phyloP scores from a whole-genome alignment of 2,329 filamentous ascomycete species.

The Penicillium sclerotigenum region DNA sequence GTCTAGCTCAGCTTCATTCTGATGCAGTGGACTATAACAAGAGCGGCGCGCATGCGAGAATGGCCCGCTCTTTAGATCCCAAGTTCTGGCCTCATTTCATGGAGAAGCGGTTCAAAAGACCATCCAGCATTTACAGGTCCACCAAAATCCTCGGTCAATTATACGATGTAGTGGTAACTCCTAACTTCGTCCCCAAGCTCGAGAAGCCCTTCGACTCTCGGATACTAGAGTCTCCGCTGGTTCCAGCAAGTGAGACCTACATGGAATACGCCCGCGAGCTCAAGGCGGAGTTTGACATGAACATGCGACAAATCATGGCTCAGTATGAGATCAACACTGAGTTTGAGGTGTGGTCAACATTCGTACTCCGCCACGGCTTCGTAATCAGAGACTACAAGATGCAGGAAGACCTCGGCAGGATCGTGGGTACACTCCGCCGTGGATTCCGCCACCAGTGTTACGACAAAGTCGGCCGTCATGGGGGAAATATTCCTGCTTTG shows the following conservation, averaged over 20 bases:
- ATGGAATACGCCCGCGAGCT: constrained; percentile 61
- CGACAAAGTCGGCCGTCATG: constrained; percentile 59
- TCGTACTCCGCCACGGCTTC: constrained; percentile 71
- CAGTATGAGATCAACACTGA: constrained; percentile 82
- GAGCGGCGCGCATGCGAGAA: constrained; percentile 72
- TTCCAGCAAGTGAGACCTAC: constrained; percentile 50
- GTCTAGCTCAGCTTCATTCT: constrained; percentile 78
- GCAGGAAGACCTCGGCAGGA: constrained; percentile 73
- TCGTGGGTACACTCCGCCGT: constrained; percentile 64
- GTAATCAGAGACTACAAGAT: constrained; percentile 78
- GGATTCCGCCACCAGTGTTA: constrained; percentile 67
- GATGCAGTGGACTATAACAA: constrained; percentile 93
- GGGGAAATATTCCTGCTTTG: constrained; percentile 64
- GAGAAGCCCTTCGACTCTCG: constrained; percentile 70
- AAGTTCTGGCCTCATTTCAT: constrained; percentile 80
- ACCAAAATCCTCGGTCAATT: constrained; percentile 71
- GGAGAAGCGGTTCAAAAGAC: constrained; percentile 58
- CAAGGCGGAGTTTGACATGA: constrained; percentile 74
- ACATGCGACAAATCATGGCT: constrained; percentile 74
- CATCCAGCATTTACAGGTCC: constrained; percentile 61
- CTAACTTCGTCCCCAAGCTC: constrained; percentile 72
- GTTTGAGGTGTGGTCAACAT: constrained; percentile 88
- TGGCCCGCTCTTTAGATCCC: constrained; percentile 61
- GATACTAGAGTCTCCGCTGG: constrained; percentile 61
- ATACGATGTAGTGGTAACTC: constrained; percentile 69